These are phyloP conservation scores for Phragmites australis DNA, from an alignment of 176 grass and related monocot species.

Conservation along the genomic window DNA sequence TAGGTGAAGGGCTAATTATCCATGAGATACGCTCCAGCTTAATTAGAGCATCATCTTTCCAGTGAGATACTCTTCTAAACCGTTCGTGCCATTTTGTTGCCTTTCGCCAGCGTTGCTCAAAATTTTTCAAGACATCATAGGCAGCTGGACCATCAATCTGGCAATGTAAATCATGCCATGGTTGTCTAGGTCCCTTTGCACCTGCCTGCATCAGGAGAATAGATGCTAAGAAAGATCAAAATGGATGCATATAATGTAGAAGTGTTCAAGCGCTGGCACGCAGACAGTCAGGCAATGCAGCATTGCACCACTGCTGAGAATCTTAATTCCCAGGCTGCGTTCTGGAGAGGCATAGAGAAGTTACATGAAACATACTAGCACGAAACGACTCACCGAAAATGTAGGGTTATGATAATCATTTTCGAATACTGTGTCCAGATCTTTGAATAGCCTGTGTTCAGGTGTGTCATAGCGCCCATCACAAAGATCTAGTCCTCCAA, in stretches of 20 bases:
- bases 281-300: too few species aligned
- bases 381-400: slow-evolving; percentile 70
- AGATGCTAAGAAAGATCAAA: background rate
- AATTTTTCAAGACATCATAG: slow-evolving; percentile 90
- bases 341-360: slow-evolving; percentile 15
- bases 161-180: slow-evolving; percentile 98
- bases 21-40: slow-evolving; percentile 92
- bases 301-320: background rate
- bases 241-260: background rate
- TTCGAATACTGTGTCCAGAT: slow-evolving; percentile 80
- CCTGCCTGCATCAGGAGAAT: slow-evolving; percentile 50
- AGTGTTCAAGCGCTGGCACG: background rate
- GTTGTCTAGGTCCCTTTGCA: slow-evolving; percentile 88
- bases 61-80: slow-evolving; percentile 58
- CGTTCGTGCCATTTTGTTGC: slow-evolving; percentile 78
- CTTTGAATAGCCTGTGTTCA: slow-evolving; percentile 75
- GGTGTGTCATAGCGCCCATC: slow-evolving; percentile 98
- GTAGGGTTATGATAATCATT: slow-evolving; percentile 90
- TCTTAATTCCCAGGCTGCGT: background rate
- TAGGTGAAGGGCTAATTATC: slow-evolving; percentile 81
- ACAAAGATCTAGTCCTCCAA: slow-evolving; percentile 96
- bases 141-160: slow-evolving; percentile 91
- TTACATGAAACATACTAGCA: slow-evolving; percentile 26
- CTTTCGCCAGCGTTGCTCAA: slow-evolving; percentile 90
- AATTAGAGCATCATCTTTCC: slow-evolving; percentile 91